phyloP scores from a whole-genome alignment of 176 grass and related monocot genomes.

The Echinochloa phyllopogon region DNA sequence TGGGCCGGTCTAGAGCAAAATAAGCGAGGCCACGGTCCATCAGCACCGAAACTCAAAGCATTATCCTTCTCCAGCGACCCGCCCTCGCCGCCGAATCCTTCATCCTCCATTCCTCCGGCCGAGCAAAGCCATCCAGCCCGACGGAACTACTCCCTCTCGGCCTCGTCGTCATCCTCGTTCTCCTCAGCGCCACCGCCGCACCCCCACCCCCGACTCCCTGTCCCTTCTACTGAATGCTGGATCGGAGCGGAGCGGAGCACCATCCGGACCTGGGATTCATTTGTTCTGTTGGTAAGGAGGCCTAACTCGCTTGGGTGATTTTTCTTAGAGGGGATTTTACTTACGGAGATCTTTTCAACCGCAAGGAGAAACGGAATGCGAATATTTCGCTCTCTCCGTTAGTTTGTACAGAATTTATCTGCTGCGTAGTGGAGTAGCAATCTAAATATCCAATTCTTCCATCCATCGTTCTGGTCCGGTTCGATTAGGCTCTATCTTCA shows the following conservation, averaged over 20 bases:
- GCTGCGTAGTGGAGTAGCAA: not conserved
- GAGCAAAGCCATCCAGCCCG: not conserved
- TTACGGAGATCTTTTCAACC: not conserved
- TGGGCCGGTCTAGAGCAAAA: not conserved
- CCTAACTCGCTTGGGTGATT: not conserved
- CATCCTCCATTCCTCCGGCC: not conserved
- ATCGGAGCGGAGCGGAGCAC: not conserved
- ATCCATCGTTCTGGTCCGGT: not conserved
- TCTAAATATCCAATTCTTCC: not conserved
- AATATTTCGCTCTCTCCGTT: not conserved
- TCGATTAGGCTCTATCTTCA: not conserved
- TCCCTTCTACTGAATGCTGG: not conserved
- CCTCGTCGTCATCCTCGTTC: not conserved
- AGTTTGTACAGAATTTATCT: not conserved
- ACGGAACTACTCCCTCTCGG: no score
- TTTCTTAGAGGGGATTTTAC: not conserved
- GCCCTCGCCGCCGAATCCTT: conserved; percentile 13
- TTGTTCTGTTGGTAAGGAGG: not conserved
- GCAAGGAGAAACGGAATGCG: not conserved
- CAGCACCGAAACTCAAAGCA: conserved; percentile 5
- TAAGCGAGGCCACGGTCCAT: not conserved
- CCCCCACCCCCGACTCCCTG: not conserved
- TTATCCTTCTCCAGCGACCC: not conserved
- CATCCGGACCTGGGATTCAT: not conserved
- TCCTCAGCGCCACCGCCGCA: not conserved